A percentile compares a stretch with the other conserved stretches of the same genome.
Evolutionary conservation across 192 early-diverging fungal genomes (phyloP).

Genomic region (Pilaira anomala): DNA sequence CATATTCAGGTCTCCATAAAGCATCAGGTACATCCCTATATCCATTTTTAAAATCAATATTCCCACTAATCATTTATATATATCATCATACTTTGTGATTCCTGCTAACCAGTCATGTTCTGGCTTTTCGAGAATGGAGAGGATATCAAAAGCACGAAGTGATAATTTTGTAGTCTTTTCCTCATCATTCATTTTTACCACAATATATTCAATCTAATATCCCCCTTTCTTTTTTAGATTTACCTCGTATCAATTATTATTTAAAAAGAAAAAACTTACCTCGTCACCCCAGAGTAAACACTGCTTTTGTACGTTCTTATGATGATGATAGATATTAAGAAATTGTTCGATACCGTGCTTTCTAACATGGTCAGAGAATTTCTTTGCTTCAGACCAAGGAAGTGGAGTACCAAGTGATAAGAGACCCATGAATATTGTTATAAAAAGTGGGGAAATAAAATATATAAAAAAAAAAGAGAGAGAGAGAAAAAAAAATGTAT

Average conservation of each 20-base stretch:
- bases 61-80: background rate
- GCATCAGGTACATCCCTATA: constrained; percentile 40
- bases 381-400: constrained; percentile 87
- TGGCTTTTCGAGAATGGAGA: constrained; percentile 64
- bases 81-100: constrained; percentile 23
- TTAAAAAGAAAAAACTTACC: constrained; percentile 43
- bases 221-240: background rate
- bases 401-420: constrained; percentile 94
- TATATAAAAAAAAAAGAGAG: background rate
- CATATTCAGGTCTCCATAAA: constrained; percentile 96
- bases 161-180: constrained; percentile 69
- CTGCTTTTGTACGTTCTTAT: constrained; percentile 80
- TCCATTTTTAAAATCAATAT: background rate
- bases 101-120: constrained; percentile 58
- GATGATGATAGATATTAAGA: constrained; percentile 76
- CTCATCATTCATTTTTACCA: constrained; percentile 76
- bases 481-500: background rate
- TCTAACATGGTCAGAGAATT: constrained; percentile 83
- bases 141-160: constrained; percentile 77
- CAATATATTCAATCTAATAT: constrained; percentile 86
- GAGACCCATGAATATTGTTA: constrained; percentile 81
- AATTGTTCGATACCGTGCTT: constrained; percentile 93
- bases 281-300: constrained; percentile 95
- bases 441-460: too few species aligned
- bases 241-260: background rate